These are phyloP conservation scores for Aurinia saxatilis DNA, from an alignment of 345 rosid species.

Conservation along the genomic window DNA sequence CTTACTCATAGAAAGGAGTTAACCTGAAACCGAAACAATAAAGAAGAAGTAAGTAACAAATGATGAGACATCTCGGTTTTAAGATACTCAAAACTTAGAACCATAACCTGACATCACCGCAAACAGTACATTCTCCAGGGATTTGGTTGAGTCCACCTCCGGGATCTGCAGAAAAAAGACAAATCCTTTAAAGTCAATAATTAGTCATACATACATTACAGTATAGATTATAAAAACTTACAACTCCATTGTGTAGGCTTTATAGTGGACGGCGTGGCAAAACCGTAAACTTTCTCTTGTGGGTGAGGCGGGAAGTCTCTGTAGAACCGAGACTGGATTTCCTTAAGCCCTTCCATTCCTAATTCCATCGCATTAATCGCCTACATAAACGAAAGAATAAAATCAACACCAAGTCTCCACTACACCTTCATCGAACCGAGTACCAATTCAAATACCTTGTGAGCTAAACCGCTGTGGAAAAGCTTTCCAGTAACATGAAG, in stretches of 20 bases:
- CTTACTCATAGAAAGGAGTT: conserved; percentile 97
- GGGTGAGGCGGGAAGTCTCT: conserved; percentile 85
- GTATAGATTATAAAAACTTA: conserved; percentile 32
- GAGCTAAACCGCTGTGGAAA: conserved; percentile 92
- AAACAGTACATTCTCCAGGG: conserved; percentile 77
- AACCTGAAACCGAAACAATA: conserved; percentile 46
- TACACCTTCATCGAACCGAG: not conserved
- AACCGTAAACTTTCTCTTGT: conserved; percentile 70
- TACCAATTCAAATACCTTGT: conserved; percentile 47
- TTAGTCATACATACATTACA: not conserved
- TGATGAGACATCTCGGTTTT: not conserved
- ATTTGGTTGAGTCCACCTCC: conserved; percentile 98
- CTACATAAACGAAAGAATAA: conserved; percentile 23
- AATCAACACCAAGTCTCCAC: not conserved
- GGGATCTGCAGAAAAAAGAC: conserved; percentile 51
- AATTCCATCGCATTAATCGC: conserved; percentile 92
- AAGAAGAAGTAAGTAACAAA: conserved; percentile 4
- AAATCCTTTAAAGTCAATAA: conserved; percentile 9
- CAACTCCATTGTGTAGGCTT: conserved; percentile 98
- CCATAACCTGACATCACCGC: conserved; percentile 88
- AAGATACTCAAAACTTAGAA: not conserved
- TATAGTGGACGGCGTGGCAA: conserved; percentile 97
- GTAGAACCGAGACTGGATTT: conserved; percentile 73
- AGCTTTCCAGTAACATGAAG: conserved; percentile 88
- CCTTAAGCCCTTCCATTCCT: conserved; percentile 82